A percentile compares a stretch with the other conserved stretches of the same genome.
Evolutionary conservation across 305 asterid species (phyloP).

Genomic region (Euphrasia arctica): DNA sequence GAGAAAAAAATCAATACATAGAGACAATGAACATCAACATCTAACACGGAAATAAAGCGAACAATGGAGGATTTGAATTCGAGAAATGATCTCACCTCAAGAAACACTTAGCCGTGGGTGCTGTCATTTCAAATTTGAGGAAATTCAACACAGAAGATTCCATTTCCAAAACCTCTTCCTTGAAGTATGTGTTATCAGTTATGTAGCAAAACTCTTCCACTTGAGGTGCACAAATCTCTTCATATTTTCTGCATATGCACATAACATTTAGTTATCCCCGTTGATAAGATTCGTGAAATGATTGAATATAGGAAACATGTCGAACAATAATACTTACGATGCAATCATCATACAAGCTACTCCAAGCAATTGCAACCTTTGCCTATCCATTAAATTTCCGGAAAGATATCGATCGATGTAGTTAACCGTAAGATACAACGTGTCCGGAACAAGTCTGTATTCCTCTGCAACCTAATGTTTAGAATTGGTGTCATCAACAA

Average conservation of each 20-base stretch:
- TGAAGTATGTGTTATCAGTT: conserved; percentile 59
- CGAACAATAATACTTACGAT: conserved; percentile 48
- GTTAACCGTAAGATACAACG: conserved; percentile 62
- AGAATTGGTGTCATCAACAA: conserved; percentile 1
- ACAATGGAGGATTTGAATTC: neutral
- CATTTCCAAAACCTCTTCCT: conserved; percentile 55
- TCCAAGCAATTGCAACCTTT: conserved; percentile 70
- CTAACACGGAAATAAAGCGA: neutral
- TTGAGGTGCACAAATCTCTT: conserved; percentile 70
- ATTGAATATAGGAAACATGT: neutral
- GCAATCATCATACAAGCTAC: conserved; percentile 85
- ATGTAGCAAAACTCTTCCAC: conserved; percentile 65
- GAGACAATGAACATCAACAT: conserved; percentile 7
- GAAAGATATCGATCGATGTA: conserved; percentile 75
- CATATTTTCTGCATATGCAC: conserved; percentile 56
- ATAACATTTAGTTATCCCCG: neutral
- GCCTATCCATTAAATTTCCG: conserved; percentile 54
- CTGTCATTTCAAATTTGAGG: conserved; percentile 65
- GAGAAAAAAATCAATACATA: neutral
- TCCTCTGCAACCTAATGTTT: conserved; percentile 64
- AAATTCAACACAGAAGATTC: conserved; percentile 56
- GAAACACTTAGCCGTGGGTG: conserved; percentile 66
- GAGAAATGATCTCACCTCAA: conserved; percentile 45
- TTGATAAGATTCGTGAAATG: neutral
- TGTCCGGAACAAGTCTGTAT: conserved; percentile 68